Evolutionary conservation across 495 filamentous ascomycete genomes (phyloP).

Genomic region (Neohortaea acidophila): DNA sequence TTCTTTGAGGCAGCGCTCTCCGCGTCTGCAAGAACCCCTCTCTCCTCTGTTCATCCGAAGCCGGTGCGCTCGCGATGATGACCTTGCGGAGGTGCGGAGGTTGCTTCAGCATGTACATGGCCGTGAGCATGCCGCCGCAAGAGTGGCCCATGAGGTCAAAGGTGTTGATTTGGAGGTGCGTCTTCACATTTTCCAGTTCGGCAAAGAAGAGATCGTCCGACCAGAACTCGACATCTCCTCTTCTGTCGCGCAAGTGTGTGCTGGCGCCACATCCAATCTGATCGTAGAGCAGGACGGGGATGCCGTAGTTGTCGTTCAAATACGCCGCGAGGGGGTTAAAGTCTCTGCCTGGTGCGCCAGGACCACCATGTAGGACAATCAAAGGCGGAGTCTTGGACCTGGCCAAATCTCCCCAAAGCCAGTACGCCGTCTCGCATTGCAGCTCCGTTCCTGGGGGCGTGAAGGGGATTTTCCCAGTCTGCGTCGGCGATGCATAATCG

Average conservation of each 20-base stretch:
- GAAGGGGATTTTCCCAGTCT: too few relatives aligned
- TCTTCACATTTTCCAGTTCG: conserved; percentile 37
- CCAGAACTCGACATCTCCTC: conserved; percentile 33
- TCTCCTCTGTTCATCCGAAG: too few relatives aligned
- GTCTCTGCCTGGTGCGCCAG: conserved; percentile 32
- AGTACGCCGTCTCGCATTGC: too few relatives aligned
- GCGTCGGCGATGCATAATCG: too few relatives aligned
- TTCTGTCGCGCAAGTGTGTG: conserved; percentile 32
- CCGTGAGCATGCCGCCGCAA: conserved; percentile 40
- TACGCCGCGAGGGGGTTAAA: conserved; percentile 29
- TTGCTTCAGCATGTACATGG: conserved; percentile 23
- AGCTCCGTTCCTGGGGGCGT: too few relatives aligned
- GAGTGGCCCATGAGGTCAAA: conserved; percentile 34
- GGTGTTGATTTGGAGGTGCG: conserved; percentile 26
- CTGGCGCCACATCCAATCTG: conserved; percentile 37
- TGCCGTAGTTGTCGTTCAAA: conserved; percentile 20
- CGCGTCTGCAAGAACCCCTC: too few relatives aligned
- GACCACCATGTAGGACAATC: conserved; percentile 34
- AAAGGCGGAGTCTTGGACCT: conserved; percentile 22
- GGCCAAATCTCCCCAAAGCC: conserved; percentile 14
- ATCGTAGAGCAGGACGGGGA: conserved; percentile 38
- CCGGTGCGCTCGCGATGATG: conserved; percentile 26
- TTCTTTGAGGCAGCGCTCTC: conserved; percentile 30
- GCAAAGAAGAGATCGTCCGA: conserved; percentile 30
- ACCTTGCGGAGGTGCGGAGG: conserved; percentile 30